Percentiles rank a stretch among this genome's conserved stretches.
Evolutionary conservation across 441 rosid species (phyloP).

Genomic region (Arabidopsis hybrid): DNA sequence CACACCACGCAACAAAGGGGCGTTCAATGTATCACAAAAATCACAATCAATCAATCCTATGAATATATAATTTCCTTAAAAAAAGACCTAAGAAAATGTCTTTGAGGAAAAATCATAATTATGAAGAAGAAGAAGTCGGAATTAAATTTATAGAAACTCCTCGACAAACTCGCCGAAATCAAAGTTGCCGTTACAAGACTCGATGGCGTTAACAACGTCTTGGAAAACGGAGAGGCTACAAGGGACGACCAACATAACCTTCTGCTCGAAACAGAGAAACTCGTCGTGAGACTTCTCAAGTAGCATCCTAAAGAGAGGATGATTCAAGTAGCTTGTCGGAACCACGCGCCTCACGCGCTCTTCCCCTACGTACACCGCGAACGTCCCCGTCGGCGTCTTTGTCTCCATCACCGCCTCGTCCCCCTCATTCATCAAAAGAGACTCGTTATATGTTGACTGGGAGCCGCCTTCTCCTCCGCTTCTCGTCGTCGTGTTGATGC

Average conservation of each 20-base stretch:
- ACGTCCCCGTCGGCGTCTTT: conserved; percentile 71
- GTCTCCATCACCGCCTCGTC: conserved; percentile 41
- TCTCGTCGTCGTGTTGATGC: conserved; percentile 40
- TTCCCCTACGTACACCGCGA: conserved; percentile 79
- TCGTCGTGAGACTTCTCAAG: conserved; percentile 76
- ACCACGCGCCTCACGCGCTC: conserved; percentile 69
- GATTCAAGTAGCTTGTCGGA: conserved; percentile 72
- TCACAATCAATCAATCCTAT: conserved; percentile 28
- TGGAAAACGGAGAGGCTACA: conserved; percentile 73
- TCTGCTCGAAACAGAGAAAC: conserved; percentile 56
- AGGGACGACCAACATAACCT: conserved; percentile 70
- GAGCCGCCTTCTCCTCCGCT: conserved; percentile 36
- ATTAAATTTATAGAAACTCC: conserved; percentile 57
- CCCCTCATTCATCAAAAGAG: conserved; percentile 47
- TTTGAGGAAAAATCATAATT: not conserved
- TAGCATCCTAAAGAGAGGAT: conserved; percentile 82
- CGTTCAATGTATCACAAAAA: conserved; percentile 34
- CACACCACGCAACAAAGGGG: conserved; percentile 50
- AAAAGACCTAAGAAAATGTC: not conserved
- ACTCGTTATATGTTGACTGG: conserved; percentile 47
- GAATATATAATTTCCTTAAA: conserved; percentile 7
- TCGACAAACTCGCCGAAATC: conserved; percentile 74
- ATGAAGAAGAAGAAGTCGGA: not conserved
- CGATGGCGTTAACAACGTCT: conserved; percentile 71
- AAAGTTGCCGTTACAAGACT: conserved; percentile 70